Base-by-base conservation (phyloP, 1,284 basidiomycete genomes). In the Ganoderma leucocontextum region DNA sequence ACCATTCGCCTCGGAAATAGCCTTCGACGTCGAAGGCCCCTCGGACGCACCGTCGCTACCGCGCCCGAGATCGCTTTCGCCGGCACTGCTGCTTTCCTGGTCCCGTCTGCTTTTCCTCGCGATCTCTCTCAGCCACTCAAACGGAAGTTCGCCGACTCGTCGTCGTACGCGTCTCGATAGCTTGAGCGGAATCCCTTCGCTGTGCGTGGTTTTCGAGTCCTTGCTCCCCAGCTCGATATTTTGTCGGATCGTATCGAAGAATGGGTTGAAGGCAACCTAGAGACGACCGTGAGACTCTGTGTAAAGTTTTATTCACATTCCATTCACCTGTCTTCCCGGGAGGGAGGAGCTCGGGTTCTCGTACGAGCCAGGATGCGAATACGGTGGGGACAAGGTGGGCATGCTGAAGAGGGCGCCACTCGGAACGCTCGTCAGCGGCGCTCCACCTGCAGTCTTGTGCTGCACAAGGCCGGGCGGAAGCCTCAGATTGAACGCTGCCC, bases 211-310 rank as follows among this genome's bases (percentile, higher is more conserved):
- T 2, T 70, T 63, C 17, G 69, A 44, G n/a, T 71, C 73, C 22
- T 94, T 91, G 10, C 95, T 95, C 64, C 95, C 89, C 42, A 98
- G 87, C 82, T 99, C 97, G 19, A 92, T 81, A 76, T 99, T 98
- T 80, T 99, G 97, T 39, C 97, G 92, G 75, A 99, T 95, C 75
- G 95, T 93, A 81, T 99, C 96, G 74, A 96, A 97, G 81, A 97
- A 97, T 4, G 95, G 95, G 78, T 96, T 96, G 63, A 85, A 89
- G 2, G 91, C 87, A 57, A 79, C 76, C 77, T 77, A 63, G n/a
- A n/a, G n/a, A n/a, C n/a, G 8, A 52, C 17, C 1, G n/a, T 53
- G 42, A 35, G 29, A n/a, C n/a, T 49, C 25, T n/a, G 58, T 1
- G n/a, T n/a, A n/a, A 29, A 22, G 15, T 2, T 17, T 12, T 15